Evolutionary conservation across 805 yeast genomes (phyloP), one percentile per base, ranked within the genome.

Genomic region (Ogataea parapolymorpha): DNA sequence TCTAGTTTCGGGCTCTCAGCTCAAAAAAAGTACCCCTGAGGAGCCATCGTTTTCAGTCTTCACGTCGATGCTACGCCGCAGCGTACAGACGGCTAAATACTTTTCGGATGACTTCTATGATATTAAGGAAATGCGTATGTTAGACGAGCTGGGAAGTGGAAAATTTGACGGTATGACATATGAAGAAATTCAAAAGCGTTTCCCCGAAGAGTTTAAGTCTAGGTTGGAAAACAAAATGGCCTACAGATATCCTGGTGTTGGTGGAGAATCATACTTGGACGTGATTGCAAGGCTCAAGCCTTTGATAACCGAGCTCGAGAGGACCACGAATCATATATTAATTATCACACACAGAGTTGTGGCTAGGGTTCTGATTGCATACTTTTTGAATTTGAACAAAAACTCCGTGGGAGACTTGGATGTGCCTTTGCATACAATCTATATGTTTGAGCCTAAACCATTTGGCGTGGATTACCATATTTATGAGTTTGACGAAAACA

Each of bases 231-330:
- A 88, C 62, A 91, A 91, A 63, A 71, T 91, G 53, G 71, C 82
- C 13, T 91, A 91, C 63, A 71, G 99, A 45, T 91, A 91, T 58
- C 99, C 98, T 1, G 99, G 99, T 4, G 85, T 88, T 36, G 97
- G 98, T 6, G 99, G 99, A 13, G 99, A 91, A 63, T 85, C 95
- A 0, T 91, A 91, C 54, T 66, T 91, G 51, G 98, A 91, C 64
- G 99, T 93, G 10, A 83, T 93, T 56, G 87, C 89, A 50, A 72
- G 99, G 47, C 71, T 91, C 42, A 73, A 95, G 45, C 95, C 97
- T 1, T 77, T 91, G 14, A 91, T 91, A 48, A 88, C 88, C 10
- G 99, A 91, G 61, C 77, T 93, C 35, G 99, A 91, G 61, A 72
- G 99, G 49, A 86, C 95, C 32, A 83, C 86, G 8, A 95, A 88